Base-by-base conservation (phyloP, 306 rosid species). In the Cyclanthera cordifolia region DNA sequence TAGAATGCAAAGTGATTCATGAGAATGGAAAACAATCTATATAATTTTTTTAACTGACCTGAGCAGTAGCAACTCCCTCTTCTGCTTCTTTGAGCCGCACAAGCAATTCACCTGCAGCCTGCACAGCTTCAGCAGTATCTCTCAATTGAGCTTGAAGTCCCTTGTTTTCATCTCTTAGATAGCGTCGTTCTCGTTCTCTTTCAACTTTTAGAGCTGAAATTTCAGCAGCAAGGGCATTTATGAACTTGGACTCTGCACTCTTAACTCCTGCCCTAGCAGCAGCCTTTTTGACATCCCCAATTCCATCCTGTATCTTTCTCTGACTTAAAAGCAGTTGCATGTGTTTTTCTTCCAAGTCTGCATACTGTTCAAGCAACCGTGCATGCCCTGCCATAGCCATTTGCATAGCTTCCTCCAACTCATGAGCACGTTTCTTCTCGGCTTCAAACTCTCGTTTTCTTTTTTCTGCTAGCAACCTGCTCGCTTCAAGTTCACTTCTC, bases 71-170 rank as follows among this genome's bases (percentile, higher is more conserved):
- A 50, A 90, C 87, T 82, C 89, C 88, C 64, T 88, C 97, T 79
- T 94, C 97, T 24, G 99, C 87, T 82, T 90, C 99, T 81, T 77
- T 86, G 58, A 94, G 96, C 74, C 95, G 88, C 74, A 88, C 85
- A 60, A 94, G 99, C 75, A 94, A 81, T 73, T 90, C 99, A 28
- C 99, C 96, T 0, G 99, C 99, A 76, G 99, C 99, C 82, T 94
- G 97, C 66, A 94, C 95, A 76, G 97, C 99, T 77, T 94, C 99
- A 23, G 92, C 97, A 56, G 99, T 94, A 76, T 94, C 97, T 79
- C 87, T 87, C 82, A 94, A 77, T 75, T 94, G 99, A 59, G 95
- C 88, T 72, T 82, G 96, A 75, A 94, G 97, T 67, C 99, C 97
- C 78, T 87, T 90, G 71, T 85, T 94, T 82, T 94, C 97, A 34